Evolutionary conservation across 257 asterid species (phyloP), one percentile per base, ranked within the genome.

Genomic region (Sherardia arvensis): DNA sequence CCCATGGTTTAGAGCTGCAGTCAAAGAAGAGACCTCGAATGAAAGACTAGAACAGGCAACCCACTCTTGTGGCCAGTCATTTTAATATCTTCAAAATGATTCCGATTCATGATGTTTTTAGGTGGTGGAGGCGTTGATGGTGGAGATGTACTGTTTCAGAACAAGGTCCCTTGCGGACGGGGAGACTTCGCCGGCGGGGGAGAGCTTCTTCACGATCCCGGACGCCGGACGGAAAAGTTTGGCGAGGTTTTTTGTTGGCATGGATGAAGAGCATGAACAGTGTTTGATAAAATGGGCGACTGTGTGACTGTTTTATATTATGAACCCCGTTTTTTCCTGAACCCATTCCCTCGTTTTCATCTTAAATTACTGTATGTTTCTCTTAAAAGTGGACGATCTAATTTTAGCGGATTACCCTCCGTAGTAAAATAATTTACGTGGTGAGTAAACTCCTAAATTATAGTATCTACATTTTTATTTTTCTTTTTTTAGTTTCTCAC

Each of bases 1-100:
- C 80, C 91, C 2, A 87, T 90, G 97, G 81, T 87, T n/a, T n/a
- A 79, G 71, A 76, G 97, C 88, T 66, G 85, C 97, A 1, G 91
- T 84, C 8, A 90, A 90, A 68, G 74, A 83, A 38, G 95, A 90
- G 30, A 87, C 95, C 1, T 21, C 87, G 69, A 80, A 69, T 43
- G 81, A 85, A 57, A 87, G 97, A 80, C 81, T 90, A 33, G 64
- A 75, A 65, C 90, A 85, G 73, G 67, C 97, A 90, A 77, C 95
- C 97, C 2, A 87, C 87, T 77, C 88, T 87, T 47, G 92, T 90
- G 34, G 97, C 97, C 63, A 75, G 64, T 84, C 96, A 0, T 81
- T 89, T 68, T 85, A 49, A 20, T 43, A 6, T 34, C 43, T 34
- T 43, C 49, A 1, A 20, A 43, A 43, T 43, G 15, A 17, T 43